Evolutionary conservation across 495 filamentous ascomycete genomes (phyloP).

Genomic region (Stereocaulon alpinum): DNA sequence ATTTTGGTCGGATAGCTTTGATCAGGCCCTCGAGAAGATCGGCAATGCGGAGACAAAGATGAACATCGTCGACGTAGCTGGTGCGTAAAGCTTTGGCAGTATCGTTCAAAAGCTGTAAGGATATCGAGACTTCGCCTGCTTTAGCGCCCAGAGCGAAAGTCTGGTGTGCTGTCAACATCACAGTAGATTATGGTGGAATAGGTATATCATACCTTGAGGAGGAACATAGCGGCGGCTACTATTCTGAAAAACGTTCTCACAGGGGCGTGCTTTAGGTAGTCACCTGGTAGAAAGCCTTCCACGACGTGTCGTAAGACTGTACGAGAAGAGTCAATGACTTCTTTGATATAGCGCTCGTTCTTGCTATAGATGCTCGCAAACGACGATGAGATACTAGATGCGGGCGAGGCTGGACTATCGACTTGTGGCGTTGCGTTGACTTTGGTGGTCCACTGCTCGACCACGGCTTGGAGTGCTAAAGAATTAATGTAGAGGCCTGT

Average conservation of each 20-base stretch:
- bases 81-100: constrained; percentile 71
- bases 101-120: constrained; percentile 68
- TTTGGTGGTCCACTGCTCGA: constrained; percentile 79
- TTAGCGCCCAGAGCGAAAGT: constrained; percentile 89
- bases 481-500: constrained; percentile 75
- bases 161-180: constrained; percentile 30
- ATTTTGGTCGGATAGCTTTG: constrained; percentile 59
- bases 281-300: constrained; percentile 68
- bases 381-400: constrained; percentile 38
- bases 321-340: constrained; percentile 80
- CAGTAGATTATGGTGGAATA: neutral
- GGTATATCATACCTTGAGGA: constrained; percentile 51
- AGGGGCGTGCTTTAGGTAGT: constrained; percentile 82
- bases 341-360: constrained; percentile 68
- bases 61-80: constrained; percentile 90
- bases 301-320: constrained; percentile 75
- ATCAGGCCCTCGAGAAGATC: constrained; percentile 78
- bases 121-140: constrained; percentile 75
- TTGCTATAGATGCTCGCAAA: constrained; percentile 46
- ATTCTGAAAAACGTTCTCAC: constrained; percentile 93
- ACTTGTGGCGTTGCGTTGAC: constrained; percentile 35
- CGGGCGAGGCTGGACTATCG: constrained; percentile 32
- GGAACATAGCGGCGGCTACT: constrained; percentile 87
- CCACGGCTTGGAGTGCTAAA: constrained; percentile 83
- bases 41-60: constrained; percentile 89